A percentile compares a stretch with the other conserved stretches of the same genome.
Evolutionary conservation across 164 flowering plant genomes (phyloP).

Genomic region (Tetrastigma voinierianum): DNA sequence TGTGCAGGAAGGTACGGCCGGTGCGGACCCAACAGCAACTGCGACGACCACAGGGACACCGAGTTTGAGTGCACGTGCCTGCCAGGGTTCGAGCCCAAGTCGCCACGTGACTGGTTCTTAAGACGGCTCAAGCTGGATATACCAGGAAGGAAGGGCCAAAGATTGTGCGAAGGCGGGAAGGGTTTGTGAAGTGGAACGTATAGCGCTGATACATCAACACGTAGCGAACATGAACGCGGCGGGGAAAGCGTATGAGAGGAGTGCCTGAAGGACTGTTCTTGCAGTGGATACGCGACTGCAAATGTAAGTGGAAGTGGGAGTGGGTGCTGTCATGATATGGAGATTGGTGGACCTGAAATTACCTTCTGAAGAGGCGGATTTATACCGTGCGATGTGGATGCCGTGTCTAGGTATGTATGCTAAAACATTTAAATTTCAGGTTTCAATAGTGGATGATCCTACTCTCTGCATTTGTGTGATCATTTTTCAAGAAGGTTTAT

Average conservation of each 20-base stretch:
- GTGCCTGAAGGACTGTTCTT: constrained; percentile 45
- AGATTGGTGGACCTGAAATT: constrained; percentile 20
- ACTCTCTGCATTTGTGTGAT: too few species aligned
- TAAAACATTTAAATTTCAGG: too few species aligned
- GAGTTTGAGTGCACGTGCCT: constrained; percentile 29
- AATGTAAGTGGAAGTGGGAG: constrained; percentile 10
- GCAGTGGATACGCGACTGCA: constrained; percentile 33
- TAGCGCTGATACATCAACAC: constrained; percentile 34
- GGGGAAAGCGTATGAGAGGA: constrained; percentile 24
- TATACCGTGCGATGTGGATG: constrained; percentile 34
- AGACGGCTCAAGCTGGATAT: constrained; percentile 47
- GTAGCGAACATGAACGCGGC: constrained; percentile 15
- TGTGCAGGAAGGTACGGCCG: constrained; percentile 28
- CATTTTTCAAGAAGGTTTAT: background rate
- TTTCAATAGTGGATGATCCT: too few species aligned
- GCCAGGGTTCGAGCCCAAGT: constrained; percentile 39
- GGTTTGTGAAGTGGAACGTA: constrained; percentile 30
- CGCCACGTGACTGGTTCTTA: constrained; percentile 28
- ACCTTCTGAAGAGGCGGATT: constrained; percentile 18
- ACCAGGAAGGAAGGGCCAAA: constrained; percentile 12
- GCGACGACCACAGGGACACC: constrained; percentile 4
- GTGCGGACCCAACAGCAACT: constrained; percentile 30
- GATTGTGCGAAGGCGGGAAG: constrained; percentile 28
- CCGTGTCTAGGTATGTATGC: constrained; percentile 32
- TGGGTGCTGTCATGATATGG: constrained; percentile 39